phyloP scores from a whole-genome alignment of 768 basidiomycete species.

The Auriscalpium orientale region DNA sequence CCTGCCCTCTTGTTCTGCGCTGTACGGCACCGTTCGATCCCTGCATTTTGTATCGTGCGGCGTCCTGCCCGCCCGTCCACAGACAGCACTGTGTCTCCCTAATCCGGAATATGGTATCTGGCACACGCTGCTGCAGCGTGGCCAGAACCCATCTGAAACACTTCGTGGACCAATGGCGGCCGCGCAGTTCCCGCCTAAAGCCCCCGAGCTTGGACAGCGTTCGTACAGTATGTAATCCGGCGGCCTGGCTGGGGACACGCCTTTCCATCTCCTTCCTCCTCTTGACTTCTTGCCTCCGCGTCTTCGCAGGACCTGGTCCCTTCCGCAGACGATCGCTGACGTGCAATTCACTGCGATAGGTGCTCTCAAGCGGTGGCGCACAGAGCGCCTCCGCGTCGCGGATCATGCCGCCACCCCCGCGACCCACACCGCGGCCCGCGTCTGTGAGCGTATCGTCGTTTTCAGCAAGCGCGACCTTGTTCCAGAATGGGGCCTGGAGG shows the following conservation, averaged over 20 bases:
- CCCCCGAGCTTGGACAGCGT: too few species aligned
- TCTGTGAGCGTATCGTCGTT: slow-evolving; percentile 83
- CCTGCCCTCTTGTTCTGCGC: background rate
- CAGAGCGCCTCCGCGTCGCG: slow-evolving; percentile 11
- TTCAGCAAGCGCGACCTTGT: slow-evolving; percentile 93
- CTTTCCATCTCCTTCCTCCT: background rate
- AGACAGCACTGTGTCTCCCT: background rate
- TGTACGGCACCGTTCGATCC: background rate
- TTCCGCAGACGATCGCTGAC: slow-evolving; percentile 3
- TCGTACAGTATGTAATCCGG: background rate
- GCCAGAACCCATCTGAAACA: background rate
- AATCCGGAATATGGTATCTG: background rate
- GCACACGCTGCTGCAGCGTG: background rate
- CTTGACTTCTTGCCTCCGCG: background rate
- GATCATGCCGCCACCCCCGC: slow-evolving; percentile 8
- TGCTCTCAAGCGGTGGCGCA: slow-evolving; percentile 8
- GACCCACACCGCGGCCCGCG: slow-evolving; percentile 12
- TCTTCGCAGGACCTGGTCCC: background rate
- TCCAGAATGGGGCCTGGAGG: slow-evolving; percentile 81
- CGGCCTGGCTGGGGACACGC: background rate
- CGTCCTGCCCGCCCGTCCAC: too few species aligned
- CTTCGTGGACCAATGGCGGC: background rate
- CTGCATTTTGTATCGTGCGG: too few species aligned
- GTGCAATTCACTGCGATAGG: slow-evolving; percentile 1
- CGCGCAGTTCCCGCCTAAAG: too few species aligned